phyloP scores from a whole-genome alignment of 2,329 filamentous ascomycete species.

The Alternaria angustiovoidea region DNA sequence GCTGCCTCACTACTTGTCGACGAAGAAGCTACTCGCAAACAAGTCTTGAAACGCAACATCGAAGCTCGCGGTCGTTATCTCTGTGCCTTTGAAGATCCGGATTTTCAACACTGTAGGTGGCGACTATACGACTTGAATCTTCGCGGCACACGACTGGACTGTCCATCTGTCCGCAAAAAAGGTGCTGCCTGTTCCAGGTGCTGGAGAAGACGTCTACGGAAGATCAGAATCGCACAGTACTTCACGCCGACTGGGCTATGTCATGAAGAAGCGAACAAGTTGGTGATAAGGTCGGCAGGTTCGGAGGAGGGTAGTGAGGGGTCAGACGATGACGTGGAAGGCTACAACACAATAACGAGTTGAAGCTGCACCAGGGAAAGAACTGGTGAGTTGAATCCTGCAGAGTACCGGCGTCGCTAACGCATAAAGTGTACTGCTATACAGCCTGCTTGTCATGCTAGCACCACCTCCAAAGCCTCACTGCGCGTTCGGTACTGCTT shows the following conservation, averaged over 20 bases:
- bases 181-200: slow-evolving; percentile 34
- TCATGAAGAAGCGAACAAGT: slow-evolving; percentile 38
- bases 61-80: slow-evolving; percentile 33
- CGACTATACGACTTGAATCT: slow-evolving; percentile 36
- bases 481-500: slow-evolving; percentile 34
- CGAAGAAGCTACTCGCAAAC: slow-evolving; percentile 29
- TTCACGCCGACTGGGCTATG: slow-evolving; percentile 40
- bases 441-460: slow-evolving; percentile 21
- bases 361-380: slow-evolving; percentile 6
- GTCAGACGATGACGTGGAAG: slow-evolving; percentile 36
- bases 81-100: slow-evolving; percentile 36
- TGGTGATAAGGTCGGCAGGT: slow-evolving; percentile 25
- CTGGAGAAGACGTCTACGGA: slow-evolving; percentile 34
- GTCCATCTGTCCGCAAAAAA: slow-evolving; percentile 30
- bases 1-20: slow-evolving; percentile 26
- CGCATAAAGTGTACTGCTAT: background rate
- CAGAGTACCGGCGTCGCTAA: slow-evolving; percentile 12
- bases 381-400: background rate
- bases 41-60: slow-evolving; percentile 32
- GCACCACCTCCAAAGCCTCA: slow-evolving; percentile 29
- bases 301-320: slow-evolving; percentile 24
- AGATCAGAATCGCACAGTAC: slow-evolving; percentile 34
- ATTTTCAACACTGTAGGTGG: slow-evolving; percentile 37
- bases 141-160: slow-evolving; percentile 29
- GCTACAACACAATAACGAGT: slow-evolving; percentile 26